phyloP scores from a whole-genome alignment of 2,329 filamentous ascomycete genomes.

The Zasmidium angulare region DNA sequence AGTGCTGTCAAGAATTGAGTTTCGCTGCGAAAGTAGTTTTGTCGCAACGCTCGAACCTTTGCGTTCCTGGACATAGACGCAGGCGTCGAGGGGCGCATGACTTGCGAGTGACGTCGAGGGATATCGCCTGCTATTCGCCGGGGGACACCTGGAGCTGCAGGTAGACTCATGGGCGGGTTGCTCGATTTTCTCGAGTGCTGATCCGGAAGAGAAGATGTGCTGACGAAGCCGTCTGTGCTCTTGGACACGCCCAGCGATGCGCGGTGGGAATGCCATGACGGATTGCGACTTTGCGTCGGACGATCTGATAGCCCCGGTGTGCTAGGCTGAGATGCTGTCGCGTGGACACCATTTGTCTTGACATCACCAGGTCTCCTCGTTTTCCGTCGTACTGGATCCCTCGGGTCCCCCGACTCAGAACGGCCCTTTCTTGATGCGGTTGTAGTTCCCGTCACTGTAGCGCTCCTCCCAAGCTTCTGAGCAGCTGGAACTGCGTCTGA shows the following conservation, averaged over 20 bases:
- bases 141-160: constrained; percentile 43
- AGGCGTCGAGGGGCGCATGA: constrained; percentile 56
- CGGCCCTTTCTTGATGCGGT: constrained; percentile 47
- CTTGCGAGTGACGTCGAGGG: constrained; percentile 58
- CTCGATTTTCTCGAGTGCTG: constrained; percentile 22
- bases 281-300: constrained; percentile 5
- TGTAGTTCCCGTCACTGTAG: constrained; percentile 60
- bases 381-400: constrained; percentile 30
- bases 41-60: constrained; percentile 70
- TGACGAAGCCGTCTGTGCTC: constrained; percentile 30
- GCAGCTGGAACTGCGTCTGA: constrained; percentile 56
- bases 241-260: constrained; percentile 38
- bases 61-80: constrained; percentile 64
- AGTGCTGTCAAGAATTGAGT: constrained; percentile 78
- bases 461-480: constrained; percentile 64
- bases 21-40: constrained; percentile 80
- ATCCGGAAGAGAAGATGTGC: constrained; percentile 36
- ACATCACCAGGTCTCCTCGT: constrained; percentile 36
- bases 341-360: constrained; percentile 23
- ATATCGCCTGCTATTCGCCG: constrained; percentile 36
- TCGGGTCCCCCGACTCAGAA: constrained; percentile 27
- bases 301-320: constrained; percentile 14
- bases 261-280: constrained; percentile 10
- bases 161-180: constrained; percentile 21
- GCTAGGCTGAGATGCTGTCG: constrained; percentile 17